These are phyloP conservation scores for Metschnikowia lochheadii DNA, from an alignment of 805 yeast species.

Conservation along the genomic window DNA sequence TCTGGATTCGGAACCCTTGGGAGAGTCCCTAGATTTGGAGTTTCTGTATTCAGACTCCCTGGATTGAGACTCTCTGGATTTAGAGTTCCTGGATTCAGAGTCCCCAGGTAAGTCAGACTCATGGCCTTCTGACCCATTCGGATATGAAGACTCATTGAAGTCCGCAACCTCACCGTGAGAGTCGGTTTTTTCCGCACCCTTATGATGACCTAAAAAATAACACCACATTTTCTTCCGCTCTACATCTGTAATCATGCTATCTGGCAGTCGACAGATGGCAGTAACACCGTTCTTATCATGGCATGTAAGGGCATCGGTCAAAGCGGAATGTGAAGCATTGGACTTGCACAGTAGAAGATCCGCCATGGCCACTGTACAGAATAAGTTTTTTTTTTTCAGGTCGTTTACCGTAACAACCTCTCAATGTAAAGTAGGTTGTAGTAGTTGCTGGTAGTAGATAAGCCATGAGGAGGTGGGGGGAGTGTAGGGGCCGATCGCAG, in stretches of 20 bases:
- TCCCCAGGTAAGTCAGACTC: too few relatives aligned
- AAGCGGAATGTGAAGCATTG: neutral
- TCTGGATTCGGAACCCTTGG: too few relatives aligned
- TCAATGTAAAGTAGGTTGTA: neutral
- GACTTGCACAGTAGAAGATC: neutral
- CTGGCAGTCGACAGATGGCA: neutral
- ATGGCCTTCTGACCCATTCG: too few relatives aligned
- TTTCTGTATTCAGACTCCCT: too few relatives aligned
- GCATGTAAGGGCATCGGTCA: neutral
- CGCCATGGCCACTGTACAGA: neutral
- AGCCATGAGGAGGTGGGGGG: neutral
- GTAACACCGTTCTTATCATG: neutral
- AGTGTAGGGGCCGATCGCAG: neutral
- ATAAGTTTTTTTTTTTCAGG: neutral
- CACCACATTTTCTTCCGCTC: neutral
- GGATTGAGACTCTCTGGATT: too few relatives aligned
- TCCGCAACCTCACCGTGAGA: too few relatives aligned
- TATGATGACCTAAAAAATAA: neutral
- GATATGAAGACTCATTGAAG: neutral
- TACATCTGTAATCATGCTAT: neutral
- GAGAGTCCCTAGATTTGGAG: too few relatives aligned
- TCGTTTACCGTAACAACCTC: neutral
- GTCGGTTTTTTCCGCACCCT: neutral
- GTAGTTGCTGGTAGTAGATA: neutral
- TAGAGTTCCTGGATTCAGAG: too few relatives aligned